Percentiles rank a stretch among this genome's conserved stretches.
phyloP scores from a whole-genome alignment of 345 rosid species.

The Syzygium aqueum region DNA sequence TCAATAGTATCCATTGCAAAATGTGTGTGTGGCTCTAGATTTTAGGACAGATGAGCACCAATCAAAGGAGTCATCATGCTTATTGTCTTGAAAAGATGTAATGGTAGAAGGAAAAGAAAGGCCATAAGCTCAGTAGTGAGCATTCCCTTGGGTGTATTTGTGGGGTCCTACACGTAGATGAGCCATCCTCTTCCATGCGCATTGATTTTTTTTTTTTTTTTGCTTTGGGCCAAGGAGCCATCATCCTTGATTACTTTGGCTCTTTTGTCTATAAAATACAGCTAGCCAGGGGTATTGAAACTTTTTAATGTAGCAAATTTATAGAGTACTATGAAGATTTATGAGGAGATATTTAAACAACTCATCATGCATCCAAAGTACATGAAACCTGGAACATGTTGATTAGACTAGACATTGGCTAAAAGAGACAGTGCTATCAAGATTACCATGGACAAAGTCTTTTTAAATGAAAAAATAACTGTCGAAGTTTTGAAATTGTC shows the following conservation, averaged over 20 bases:
- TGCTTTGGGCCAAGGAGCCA: background rate
- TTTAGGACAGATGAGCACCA: background rate
- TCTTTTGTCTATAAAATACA: background rate
- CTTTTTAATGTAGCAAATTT: background rate
- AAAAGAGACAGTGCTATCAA: background rate
- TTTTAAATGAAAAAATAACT: background rate
- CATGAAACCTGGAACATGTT: background rate
- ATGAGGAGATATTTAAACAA: background rate
- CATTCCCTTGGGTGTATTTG: background rate
- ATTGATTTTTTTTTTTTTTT: background rate
- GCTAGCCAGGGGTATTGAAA: background rate
- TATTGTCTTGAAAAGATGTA: background rate
- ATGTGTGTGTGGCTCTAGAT: background rate
- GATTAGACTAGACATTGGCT: background rate
- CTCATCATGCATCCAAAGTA: background rate
- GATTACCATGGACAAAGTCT: background rate
- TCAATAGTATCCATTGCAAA: background rate
- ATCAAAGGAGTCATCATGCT: slow-evolving; percentile 10
- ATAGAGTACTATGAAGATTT: background rate
- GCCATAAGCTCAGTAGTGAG: background rate
- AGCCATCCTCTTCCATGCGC: background rate
- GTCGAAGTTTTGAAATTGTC: background rate
- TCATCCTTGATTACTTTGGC: background rate
- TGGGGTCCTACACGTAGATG: background rate
- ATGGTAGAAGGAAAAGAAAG: background rate